phyloP scores from a whole-genome alignment of 768 basidiomycete genomes.

The Xerocomellus dryophilus region DNA sequence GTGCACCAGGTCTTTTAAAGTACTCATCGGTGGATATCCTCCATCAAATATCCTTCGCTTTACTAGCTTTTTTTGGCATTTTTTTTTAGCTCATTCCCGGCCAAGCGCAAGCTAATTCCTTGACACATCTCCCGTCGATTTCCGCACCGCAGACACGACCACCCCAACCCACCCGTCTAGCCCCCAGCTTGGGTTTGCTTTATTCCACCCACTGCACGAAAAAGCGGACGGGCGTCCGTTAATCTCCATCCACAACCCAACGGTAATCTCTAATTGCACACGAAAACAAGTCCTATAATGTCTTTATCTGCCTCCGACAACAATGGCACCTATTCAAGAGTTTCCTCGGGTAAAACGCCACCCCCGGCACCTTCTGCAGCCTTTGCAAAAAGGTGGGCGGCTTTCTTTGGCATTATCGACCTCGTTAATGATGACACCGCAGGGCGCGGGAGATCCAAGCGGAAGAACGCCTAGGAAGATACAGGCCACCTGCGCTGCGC shows the following conservation, averaged over 20 bases:
- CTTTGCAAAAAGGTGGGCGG: constrained; percentile 74
- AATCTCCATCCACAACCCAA: constrained; percentile 36
- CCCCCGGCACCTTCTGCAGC: constrained; percentile 89
- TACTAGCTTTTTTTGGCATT: constrained; percentile 16
- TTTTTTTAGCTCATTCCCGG: constrained; percentile 25
- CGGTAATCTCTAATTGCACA: constrained; percentile 80
- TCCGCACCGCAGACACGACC: constrained; percentile 31
- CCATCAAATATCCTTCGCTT: constrained; percentile 33
- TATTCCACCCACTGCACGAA: constrained; percentile 31
- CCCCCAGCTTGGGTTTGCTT: constrained; percentile 17
- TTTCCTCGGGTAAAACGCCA: constrained; percentile 83
- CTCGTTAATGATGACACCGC: constrained; percentile 13
- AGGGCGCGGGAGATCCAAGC: constrained; percentile 86
- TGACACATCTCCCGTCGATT: constrained; percentile 22
- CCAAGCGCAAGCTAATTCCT: constrained; percentile 34
- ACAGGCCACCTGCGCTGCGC: constrained; percentile 79
- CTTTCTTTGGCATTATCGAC: constrained; percentile 14
- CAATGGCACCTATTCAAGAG: constrained; percentile 77
- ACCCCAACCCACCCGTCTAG: constrained; percentile 15
- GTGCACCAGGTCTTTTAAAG: constrained; percentile 34
- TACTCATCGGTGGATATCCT: constrained; percentile 31
- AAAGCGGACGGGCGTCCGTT: constrained; percentile 33
- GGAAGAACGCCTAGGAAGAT: constrained; percentile 69
- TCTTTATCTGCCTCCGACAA: constrained; percentile 86
- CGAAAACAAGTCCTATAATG: constrained; percentile 67